phyloP scores from a whole-genome alignment of 441 rosid genomes.

The Pelargonium myrrhifolium region DNA sequence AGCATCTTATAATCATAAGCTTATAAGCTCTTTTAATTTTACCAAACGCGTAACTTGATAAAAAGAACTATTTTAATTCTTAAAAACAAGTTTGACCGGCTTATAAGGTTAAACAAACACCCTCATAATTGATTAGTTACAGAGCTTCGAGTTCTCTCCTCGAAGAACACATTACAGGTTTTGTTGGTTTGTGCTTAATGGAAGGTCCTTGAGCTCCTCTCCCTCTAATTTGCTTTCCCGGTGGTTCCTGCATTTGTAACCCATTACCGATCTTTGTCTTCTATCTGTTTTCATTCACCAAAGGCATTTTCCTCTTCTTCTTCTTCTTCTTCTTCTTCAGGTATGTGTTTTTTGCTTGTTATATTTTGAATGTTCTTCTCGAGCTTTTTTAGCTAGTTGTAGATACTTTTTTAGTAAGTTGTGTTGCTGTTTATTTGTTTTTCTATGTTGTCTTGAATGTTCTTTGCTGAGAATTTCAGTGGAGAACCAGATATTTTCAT shows the following conservation, averaged over 20 bases:
- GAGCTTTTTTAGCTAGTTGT: neutral
- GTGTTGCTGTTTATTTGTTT: neutral
- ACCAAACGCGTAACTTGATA: too few species aligned
- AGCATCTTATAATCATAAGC: too few species aligned
- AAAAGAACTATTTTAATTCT: too few species aligned
- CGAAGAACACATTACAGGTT: constrained; percentile 18
- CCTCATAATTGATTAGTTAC: too few species aligned
- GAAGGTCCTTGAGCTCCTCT: constrained; percentile 43
- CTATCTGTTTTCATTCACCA: neutral
- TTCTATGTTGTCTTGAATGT: neutral
- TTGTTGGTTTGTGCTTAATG: constrained; percentile 56
- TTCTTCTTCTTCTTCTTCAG: neutral
- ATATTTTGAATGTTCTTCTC: neutral
- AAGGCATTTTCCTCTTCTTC: too few species aligned
- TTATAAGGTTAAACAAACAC: too few species aligned
- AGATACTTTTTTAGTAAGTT: neutral
- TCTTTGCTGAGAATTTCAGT: neutral
- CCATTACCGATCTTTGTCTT: constrained; percentile 10
- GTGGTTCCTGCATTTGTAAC: constrained; percentile 14
- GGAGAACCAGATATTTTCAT: neutral
- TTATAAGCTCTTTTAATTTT: too few species aligned
- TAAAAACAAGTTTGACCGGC: too few species aligned
- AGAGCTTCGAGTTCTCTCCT: constrained; percentile 16
- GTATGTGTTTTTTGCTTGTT: neutral
- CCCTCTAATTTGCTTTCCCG: constrained; percentile 16